Conservation (phyloP, 306 rosid genomes). For the Pyrus pyrifolia region DNA sequence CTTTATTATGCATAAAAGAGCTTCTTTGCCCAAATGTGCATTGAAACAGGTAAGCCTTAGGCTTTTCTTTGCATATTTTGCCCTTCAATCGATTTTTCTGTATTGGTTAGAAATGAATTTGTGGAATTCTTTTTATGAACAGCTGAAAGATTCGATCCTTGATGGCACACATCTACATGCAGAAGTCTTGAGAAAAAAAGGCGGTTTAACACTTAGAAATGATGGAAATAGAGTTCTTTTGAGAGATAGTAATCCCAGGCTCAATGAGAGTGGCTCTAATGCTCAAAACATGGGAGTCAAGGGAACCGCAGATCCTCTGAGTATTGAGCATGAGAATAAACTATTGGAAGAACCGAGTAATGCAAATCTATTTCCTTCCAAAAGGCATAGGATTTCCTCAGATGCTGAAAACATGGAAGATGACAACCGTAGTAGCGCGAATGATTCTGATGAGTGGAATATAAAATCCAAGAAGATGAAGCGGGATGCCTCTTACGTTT, state of each 20-base stretch:
- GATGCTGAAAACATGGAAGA: not conserved
- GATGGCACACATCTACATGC: slow-evolving; percentile 50
- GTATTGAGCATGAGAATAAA: slow-evolving; percentile 20
- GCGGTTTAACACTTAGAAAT: slow-evolving; percentile 35
- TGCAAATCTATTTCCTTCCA: slow-evolving; percentile 24
- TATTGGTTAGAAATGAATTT: slow-evolving; percentile 8
- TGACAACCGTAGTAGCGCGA: not conserved
- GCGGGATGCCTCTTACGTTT: slow-evolving; percentile 12
- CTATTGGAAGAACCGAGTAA: slow-evolving; percentile 9
- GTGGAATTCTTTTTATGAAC: slow-evolving; percentile 13
- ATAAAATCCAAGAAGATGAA: slow-evolving; percentile 35
- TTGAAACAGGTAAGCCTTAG: slow-evolving; percentile 50
- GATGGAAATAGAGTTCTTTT: slow-evolving; percentile 9
- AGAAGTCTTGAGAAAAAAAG: slow-evolving; percentile 41
- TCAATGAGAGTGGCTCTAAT: slow-evolving; percentile 15
- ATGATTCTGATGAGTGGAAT: slow-evolving; percentile 21
- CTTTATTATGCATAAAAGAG: slow-evolving; percentile 45
- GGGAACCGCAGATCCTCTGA: slow-evolving; percentile 16
- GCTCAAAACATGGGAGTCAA: slow-evolving; percentile 21
- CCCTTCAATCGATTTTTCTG: slow-evolving; percentile 6
- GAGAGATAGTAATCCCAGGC: slow-evolving; percentile 22
- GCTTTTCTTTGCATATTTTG: slow-evolving; percentile 6
- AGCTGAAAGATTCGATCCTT: slow-evolving; percentile 63
- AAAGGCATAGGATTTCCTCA: slow-evolving; percentile 28
- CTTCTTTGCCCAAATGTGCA: slow-evolving; percentile 36